Evolutionary conservation across 441 rosid genomes (phyloP).

Genomic region (Erodium trifolium): DNA sequence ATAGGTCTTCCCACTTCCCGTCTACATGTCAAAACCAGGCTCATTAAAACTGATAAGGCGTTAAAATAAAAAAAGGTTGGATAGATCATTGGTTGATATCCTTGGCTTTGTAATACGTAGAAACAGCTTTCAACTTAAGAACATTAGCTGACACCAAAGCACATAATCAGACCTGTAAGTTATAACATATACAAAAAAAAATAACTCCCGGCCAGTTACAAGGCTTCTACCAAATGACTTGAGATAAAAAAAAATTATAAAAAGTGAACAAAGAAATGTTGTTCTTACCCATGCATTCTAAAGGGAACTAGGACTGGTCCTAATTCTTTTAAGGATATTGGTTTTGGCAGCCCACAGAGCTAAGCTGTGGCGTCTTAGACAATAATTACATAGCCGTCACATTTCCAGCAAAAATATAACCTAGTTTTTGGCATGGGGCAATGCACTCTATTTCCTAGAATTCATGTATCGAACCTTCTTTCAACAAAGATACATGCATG

Average conservation of each 20-base stretch:
- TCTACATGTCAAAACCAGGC: slow-evolving; percentile 41
- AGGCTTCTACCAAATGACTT: neutral
- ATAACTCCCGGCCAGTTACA: neutral
- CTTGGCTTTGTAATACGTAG: slow-evolving; percentile 9
- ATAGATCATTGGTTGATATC: slow-evolving; percentile 5
- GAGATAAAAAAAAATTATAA: neutral
- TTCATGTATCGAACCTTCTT: neutral
- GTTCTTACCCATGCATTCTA: no score
- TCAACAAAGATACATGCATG: neutral
- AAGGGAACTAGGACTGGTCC: no score
- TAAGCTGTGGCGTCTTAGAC: neutral
- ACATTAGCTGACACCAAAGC: neutral
- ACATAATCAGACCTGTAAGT: neutral
- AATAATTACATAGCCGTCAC: neutral
- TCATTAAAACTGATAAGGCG: neutral
- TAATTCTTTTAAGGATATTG: neutral
- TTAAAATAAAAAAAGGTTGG: neutral
- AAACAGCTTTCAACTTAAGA: neutral
- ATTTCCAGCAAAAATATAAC: slow-evolving; percentile 4
- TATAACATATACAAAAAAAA: neutral
- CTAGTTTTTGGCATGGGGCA: neutral
- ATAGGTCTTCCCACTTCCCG: slow-evolving; percentile 95
- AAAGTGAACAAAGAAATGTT: neutral
- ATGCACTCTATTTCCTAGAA: neutral
- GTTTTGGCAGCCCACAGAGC: neutral